Conservation (phyloP, 1,139 yeast species). For the Nakaseomyces sp. region DNA sequence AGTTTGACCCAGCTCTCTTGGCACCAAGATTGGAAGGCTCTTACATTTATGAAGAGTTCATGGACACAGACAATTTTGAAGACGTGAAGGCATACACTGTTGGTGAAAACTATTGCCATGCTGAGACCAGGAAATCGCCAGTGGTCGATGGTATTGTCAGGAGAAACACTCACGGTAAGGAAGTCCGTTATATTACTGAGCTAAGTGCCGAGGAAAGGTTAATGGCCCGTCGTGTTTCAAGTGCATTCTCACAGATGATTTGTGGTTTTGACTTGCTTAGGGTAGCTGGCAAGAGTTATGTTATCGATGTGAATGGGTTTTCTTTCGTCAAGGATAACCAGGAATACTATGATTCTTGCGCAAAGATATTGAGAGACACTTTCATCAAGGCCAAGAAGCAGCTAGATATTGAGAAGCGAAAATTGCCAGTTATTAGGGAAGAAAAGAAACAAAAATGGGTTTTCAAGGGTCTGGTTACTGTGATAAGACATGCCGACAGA, state of each 20-base stretch:
- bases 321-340: slow-evolving; percentile 92
- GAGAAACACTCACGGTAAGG: slow-evolving; percentile 96
- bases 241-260: slow-evolving; percentile 82
- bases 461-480: slow-evolving; percentile 84
- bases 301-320: slow-evolving; percentile 96
- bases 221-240: slow-evolving; percentile 73
- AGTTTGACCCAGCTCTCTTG: slow-evolving; percentile 74
- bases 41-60: slow-evolving; percentile 83
- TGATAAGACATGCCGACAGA: slow-evolving; percentile 94
- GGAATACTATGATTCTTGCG: slow-evolving; percentile 77
- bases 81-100: slow-evolving; percentile 98
- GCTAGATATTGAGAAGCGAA: slow-evolving; percentile 36
- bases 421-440: slow-evolving; percentile 36
- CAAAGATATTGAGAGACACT: slow-evolving; percentile 65
- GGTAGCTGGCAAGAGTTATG: slow-evolving; percentile 81
- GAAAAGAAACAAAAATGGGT: slow-evolving; percentile 95
- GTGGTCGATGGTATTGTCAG: slow-evolving; percentile 98
- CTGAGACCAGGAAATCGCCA: slow-evolving; percentile 96
- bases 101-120: slow-evolving; percentile 85
- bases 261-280: slow-evolving; percentile 95
- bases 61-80: slow-evolving; percentile 97
- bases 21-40: slow-evolving; percentile 85
- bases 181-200: slow-evolving; percentile 81
- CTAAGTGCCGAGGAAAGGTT: slow-evolving; percentile 62
- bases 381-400: slow-evolving; percentile 54